Evolutionary conservation across 2,329 filamentous ascomycete species (phyloP).

Genomic region (Cercospora nicotianae): DNA sequence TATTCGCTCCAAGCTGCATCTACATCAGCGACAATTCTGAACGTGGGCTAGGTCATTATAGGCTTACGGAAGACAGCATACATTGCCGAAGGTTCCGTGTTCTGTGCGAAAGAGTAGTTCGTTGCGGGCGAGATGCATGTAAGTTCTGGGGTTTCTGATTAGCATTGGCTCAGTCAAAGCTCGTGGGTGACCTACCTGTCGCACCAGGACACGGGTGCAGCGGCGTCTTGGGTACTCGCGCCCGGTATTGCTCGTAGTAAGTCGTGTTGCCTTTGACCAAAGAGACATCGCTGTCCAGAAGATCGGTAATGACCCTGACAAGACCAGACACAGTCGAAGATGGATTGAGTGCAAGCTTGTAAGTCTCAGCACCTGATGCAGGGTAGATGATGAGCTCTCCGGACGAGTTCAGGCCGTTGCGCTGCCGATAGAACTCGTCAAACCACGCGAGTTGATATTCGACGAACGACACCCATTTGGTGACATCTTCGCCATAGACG

Average conservation of each 20-base stretch:
- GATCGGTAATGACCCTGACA: not conserved
- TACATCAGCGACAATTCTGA: not conserved
- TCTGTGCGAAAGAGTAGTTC: not conserved
- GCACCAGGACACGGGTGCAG: not conserved
- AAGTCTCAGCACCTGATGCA: not conserved
- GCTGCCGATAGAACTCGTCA: not conserved
- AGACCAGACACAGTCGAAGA: not conserved
- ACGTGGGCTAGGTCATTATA: too few relatives aligned
- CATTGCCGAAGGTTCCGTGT: not conserved
- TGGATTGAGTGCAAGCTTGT: not conserved
- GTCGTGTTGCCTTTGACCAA: not conserved
- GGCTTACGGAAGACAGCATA: not conserved
- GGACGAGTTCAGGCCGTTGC: not conserved
- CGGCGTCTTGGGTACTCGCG: not conserved
- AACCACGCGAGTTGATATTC: constrained; percentile 1
- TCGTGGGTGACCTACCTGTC: not conserved
- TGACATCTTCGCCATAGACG: not conserved
- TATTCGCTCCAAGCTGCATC: not conserved
- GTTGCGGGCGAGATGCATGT: not conserved
- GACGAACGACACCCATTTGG: not conserved
- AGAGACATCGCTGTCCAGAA: not conserved
- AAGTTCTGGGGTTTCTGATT: not conserved
- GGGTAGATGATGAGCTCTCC: not conserved
- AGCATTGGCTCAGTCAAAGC: not conserved
- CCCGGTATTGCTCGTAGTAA: not conserved